Percentiles rank a stretch among this genome's conserved stretches.
These are phyloP conservation scores for Candida pseudoviswanathii DNA, from an alignment of 1,139 yeast genomes.

Conservation along the genomic window DNA sequence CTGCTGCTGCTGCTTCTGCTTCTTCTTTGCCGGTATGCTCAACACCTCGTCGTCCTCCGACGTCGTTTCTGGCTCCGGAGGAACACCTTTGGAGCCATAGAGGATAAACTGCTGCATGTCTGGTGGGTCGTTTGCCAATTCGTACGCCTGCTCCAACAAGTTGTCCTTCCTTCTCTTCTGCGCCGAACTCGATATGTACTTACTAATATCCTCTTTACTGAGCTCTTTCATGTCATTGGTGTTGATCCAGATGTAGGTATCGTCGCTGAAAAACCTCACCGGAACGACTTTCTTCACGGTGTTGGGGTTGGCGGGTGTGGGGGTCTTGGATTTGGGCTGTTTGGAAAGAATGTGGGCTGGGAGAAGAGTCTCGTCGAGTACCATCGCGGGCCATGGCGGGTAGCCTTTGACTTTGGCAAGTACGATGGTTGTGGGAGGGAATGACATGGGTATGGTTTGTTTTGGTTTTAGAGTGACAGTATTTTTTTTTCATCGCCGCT, in stretches of 20 bases:
- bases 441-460: slow-evolving; percentile 2
- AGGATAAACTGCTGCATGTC: slow-evolving; percentile 44
- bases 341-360: slow-evolving; percentile 54
- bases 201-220: slow-evolving; percentile 27
- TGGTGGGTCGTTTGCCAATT: slow-evolving; percentile 45
- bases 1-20: slow-evolving; percentile 15
- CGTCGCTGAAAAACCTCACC: slow-evolving; percentile 66
- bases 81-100: slow-evolving; percentile 46
- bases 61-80: slow-evolving; percentile 22
- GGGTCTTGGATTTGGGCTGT: slow-evolving; percentile 45
- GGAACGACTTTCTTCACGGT: slow-evolving; percentile 34
- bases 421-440: slow-evolving; percentile 44
- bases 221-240: slow-evolving; percentile 42
- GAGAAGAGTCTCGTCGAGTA: slow-evolving; percentile 57
- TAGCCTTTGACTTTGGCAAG: slow-evolving; percentile 77
- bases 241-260: slow-evolving; percentile 65
- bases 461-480: no score
- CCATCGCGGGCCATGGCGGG: slow-evolving; percentile 84
- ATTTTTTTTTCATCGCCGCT: no score
- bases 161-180: slow-evolving; percentile 38
- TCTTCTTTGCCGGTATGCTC: slow-evolving; percentile 19
- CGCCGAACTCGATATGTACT: slow-evolving; percentile 23
- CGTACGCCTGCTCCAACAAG: slow-evolving; percentile 40
- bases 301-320: slow-evolving; percentile 21
- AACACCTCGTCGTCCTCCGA: slow-evolving; percentile 22